phyloP scores from a whole-genome alignment of 208 protist genomes.

The Zelonia costaricensis region DNA sequence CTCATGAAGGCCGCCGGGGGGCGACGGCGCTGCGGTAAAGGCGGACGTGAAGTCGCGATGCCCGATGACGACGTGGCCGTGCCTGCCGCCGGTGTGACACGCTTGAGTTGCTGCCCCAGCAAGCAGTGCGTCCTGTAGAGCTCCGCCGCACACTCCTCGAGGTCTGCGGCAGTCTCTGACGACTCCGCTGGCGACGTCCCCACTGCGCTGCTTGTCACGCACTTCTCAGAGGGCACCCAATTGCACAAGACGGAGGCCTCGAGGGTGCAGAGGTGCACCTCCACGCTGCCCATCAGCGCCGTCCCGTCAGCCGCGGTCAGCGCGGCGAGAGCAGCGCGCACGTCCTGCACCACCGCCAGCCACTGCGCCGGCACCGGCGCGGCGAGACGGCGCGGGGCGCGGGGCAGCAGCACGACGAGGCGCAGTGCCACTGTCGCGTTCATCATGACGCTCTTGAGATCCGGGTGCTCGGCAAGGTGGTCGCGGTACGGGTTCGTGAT shows the following conservation, averaged over 20 bases:
- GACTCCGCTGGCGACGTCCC: not conserved
- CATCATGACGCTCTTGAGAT: conserved; percentile 70
- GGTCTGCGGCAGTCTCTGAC: not conserved
- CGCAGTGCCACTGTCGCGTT: conserved; percentile 57
- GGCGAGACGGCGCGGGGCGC: conserved; percentile 39
- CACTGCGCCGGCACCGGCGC: conserved; percentile 4
- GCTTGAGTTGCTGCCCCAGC: conserved; percentile 9
- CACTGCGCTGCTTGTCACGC: not conserved
- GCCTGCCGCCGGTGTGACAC: too few relatives aligned
- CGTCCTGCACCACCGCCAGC: conserved; percentile 17
- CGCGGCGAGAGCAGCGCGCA: conserved; percentile 6
- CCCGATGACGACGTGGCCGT: too few relatives aligned
- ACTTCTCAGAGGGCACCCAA: too few relatives aligned
- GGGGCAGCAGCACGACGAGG: conserved; percentile 74
- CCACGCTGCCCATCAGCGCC: conserved; percentile 1
- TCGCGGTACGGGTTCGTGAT: conserved; percentile 91
- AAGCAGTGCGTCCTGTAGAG: conserved; percentile 25
- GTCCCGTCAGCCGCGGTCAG: not conserved
- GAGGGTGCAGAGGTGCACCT: conserved; percentile 45
- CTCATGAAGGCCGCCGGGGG: conserved; percentile 28
- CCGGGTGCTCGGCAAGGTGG: conserved; percentile 64
- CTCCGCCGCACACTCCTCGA: conserved; percentile 1
- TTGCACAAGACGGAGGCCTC: conserved; percentile 34
- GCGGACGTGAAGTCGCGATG: too few relatives aligned
- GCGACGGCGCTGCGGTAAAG: not conserved